Evolutionary conservation across 495 filamentous ascomycete species (phyloP), one percentile per base, ranked within the genome.

Genomic region (Hyaloscypha bicolor): DNA sequence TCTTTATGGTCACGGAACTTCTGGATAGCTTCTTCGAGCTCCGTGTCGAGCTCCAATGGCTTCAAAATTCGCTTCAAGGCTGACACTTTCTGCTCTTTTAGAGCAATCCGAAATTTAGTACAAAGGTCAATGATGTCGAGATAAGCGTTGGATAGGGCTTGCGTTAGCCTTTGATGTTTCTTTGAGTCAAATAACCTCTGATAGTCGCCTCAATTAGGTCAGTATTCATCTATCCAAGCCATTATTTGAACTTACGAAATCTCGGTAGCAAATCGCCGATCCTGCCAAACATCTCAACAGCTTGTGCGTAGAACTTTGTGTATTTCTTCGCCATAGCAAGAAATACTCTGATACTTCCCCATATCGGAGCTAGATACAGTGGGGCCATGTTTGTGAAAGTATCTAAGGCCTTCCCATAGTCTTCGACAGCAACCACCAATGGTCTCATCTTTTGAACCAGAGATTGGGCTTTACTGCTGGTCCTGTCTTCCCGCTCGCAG

Each of bases 311-410:
- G 33, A 79, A 81, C 55, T 77, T 75, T 1, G 67, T 67, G 37
- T 72, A 72, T 37, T 73, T 72, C 19, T 59, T 48, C 8, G 77
- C 79, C 35, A 80, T 69, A 56, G 77, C 74, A 2, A 83, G 65
- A 21, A 82, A 55, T 16, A 83, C 72, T 31, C 78, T 55, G 19
- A 83, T 62, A 33, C 79, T 78, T 1, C 78, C 80, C 80, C 79
- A 83, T 29, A 82, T 64, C 9, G 79, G 78, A 22, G 72, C 69
- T 31, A 83, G 58, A 19, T 77, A 71, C 3, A 75, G 33, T n/a
- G 79, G 59, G 30, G 69, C 76, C 1, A 76, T 69, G 53, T 81
- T 79, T 0, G 76, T 57, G 39, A 72, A 76, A 4, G 77, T 73
- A 69, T 83, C 77, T 0, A 82, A 48, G 21, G 78, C 76, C 51